Evolutionary conservation across 768 basidiomycete species (phyloP).

Genomic region (Candolleomyces eurysporus): DNA sequence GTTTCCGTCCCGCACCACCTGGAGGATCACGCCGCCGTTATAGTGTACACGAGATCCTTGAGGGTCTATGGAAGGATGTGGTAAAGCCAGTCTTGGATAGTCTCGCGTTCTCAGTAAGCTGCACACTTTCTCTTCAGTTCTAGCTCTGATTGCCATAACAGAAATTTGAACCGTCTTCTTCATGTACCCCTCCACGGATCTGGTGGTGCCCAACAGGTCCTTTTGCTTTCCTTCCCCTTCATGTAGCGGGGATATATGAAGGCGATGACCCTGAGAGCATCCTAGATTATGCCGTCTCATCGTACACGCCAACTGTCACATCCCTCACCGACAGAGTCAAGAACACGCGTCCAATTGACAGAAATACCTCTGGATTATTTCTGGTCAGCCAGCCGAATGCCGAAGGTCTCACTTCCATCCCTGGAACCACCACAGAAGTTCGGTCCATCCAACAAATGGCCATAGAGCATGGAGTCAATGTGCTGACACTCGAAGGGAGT

Average conservation of each 20-base stretch:
- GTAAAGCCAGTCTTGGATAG: slow-evolving; percentile 1
- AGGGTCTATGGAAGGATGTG: not conserved
- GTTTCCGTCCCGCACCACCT: no score
- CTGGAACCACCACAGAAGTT: slow-evolving; percentile 12
- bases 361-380: not conserved
- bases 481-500: no score
- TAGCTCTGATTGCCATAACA: not conserved
- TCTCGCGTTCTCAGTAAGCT: slow-evolving; percentile 2
- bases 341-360: slow-evolving; percentile 1
- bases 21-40: no score
- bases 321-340: not conserved
- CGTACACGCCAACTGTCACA: slow-evolving; percentile 12
- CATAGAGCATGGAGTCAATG: not conserved
- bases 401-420: slow-evolving; percentile 4
- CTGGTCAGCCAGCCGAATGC: slow-evolving; percentile 11
- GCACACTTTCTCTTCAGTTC: not conserved
- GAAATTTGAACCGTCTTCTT: not conserved
- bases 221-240: slow-evolving; percentile 5
- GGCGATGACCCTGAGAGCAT: not conserved
- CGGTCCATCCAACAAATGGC: slow-evolving; percentile 10
- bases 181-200: not conserved
- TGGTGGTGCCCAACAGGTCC: slow-evolving; percentile 11
- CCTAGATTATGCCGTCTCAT: slow-evolving; percentile 8
- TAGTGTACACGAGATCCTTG: not conserved
- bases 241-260: slow-evolving; percentile 5